These are phyloP conservation scores for Fusarium neocosmosporiellum DNA, from an alignment of 2,329 filamentous ascomycete species.

Conservation along the genomic window DNA sequence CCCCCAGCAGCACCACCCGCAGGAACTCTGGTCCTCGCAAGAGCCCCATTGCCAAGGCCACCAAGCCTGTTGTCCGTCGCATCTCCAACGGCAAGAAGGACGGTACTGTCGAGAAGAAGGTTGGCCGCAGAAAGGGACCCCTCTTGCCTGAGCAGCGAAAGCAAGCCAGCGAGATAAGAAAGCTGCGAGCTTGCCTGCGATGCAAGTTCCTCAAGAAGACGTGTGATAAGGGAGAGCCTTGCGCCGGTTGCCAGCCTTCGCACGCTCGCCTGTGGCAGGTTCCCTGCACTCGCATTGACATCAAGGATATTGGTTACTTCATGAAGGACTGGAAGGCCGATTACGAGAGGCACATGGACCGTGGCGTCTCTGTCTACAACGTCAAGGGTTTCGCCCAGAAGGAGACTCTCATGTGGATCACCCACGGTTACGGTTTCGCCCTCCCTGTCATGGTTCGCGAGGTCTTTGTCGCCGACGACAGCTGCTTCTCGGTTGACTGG, in stretches of 20 bases:
- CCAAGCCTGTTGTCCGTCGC: slow-evolving; percentile 87
- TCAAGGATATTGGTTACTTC: slow-evolving; percentile 98
- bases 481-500: slow-evolving; percentile 95
- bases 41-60: slow-evolving; percentile 81
- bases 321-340: slow-evolving; percentile 99
- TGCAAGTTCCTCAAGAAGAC: slow-evolving; percentile 99
- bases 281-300: slow-evolving; percentile 96
- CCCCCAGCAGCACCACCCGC: slow-evolving; percentile 69
- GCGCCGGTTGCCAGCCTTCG: slow-evolving; percentile 93
- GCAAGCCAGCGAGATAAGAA: slow-evolving; percentile 96
- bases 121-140: slow-evolving; percentile 89
- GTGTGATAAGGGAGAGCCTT: slow-evolving; percentile 97
- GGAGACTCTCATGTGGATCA: slow-evolving; percentile 86
- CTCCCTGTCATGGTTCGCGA: slow-evolving; percentile 94
- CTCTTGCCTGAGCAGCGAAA: slow-evolving; percentile 93
- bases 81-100: slow-evolving; percentile 83
- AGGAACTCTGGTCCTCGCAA: slow-evolving; percentile 78
- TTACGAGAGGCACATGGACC: slow-evolving; percentile 88
- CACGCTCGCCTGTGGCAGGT: slow-evolving; percentile 98
- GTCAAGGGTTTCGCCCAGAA: slow-evolving; percentile 85
- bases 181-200: slow-evolving; percentile 90
- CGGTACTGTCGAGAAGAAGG: slow-evolving; percentile 84
- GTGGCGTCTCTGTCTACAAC: slow-evolving; percentile 91
- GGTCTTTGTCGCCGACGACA: slow-evolving; percentile 90
- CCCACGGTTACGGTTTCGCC: slow-evolving; percentile 94